Evolutionary conservation across 1,284 basidiomycete species (phyloP), one percentile per base, ranked within the genome.

Genomic region (Ganoderma meredithae): DNA sequence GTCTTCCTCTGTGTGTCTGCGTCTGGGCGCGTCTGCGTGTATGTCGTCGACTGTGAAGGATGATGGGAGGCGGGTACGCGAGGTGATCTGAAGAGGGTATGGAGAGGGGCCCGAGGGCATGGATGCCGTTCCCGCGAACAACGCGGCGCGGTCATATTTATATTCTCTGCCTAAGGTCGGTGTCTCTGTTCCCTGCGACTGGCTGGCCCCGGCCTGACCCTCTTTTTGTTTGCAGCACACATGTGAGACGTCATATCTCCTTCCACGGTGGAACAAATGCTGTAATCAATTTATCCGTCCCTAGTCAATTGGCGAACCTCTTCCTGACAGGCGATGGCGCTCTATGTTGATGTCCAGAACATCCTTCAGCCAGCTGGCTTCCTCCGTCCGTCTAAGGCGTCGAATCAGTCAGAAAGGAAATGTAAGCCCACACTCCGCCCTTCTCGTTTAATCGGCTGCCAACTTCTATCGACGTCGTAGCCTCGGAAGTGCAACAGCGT

Each of bases 271-370:
- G 64, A 65, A 60, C 58, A 53, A 44, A 44, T 66, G 52, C 53
- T 66, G 65, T 66, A 62, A 62, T 40, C 52, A 66, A 66, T 66
- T n/a, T 66, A 66, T 62, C 65, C 65, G 36, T 66, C 65, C 47
- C 7, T 27, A 61, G 65, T 17, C 36, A 52, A 25, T 19, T 17
- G 36, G 17, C 60, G 39, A 60, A 60, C 44, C 8, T n/a, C 22
- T 61, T 53, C 25, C 31, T 31, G 22, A n/a, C 60, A 41, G 43
- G 39, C 39, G 47, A 39, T 27, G 44, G 41, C 60, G 53, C 27
- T 33, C 9, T 27, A 52, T 13, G 47, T 52, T 52, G 53, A 55
- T 55, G 15, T 10, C 25, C 27, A 55, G 27, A 55, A 55, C 19
- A 31, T 55, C 5, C 53, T 55, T 8, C 27, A 25, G 13, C 47